Evolutionary conservation across 371 early-diverging fungal genomes (phyloP), one percentile per base, ranked within the genome.

Genomic region (Nosema muscidifuracis): DNA sequence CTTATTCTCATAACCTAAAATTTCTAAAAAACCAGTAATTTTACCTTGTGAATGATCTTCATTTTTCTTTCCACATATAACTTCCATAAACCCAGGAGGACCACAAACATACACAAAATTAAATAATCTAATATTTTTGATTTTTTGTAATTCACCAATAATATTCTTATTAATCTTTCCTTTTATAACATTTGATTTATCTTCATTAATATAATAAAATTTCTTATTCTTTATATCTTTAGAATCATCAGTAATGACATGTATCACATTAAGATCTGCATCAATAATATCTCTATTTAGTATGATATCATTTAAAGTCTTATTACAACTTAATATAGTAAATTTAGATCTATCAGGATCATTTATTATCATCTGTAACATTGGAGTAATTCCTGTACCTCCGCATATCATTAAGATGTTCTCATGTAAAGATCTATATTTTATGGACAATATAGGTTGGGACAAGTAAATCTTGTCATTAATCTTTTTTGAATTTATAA

Each of bases 341-440:
- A 94, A 81, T 82, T 88, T 88, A 74, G 92, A 91, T 74, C 85
- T 86, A 83, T 92, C 90, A 26, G 84, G 76, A 16, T 80, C 76
- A 22, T 74, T 28, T 28, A 83, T 77, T 53, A 86, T 76, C 38
- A 87, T 68, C 85, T 92, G 91, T 26, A 87, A 70, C 91, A 91
- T 91, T 58, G 93, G 93, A 1, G 93, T 91, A 75, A 93, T 89
- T 64, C 93, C 93, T 34, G 94, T 88, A 40, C 97, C 95, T 67
- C 94, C 93, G 47, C 91, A 90, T 75, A 95, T 87, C 88, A 96
- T 93, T 53, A 91, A 91, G 33, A 95, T 82, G 10, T 84, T 84
- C 33, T 86, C 83, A 55, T 86, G 22, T 31, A 65, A 57, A 7
- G 69, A 42, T 34, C 0, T 28, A 60, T 51, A 74, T 26, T 16